These are phyloP conservation scores for Maudiozyma turicensis DNA, from an alignment of 805 yeast species.

Conservation along the genomic window DNA sequence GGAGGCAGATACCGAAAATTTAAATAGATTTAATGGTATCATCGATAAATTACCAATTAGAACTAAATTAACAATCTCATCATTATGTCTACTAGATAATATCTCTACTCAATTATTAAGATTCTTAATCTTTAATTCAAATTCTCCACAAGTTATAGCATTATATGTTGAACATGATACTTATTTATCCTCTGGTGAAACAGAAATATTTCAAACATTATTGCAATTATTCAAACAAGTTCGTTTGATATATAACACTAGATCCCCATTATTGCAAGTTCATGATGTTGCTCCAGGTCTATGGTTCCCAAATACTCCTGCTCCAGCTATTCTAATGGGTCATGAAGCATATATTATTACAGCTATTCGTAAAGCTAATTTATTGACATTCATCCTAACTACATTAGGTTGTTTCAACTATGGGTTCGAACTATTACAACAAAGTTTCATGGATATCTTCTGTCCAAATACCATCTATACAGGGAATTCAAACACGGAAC, in stretches of 20 bases:
- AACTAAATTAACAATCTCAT: constrained; percentile 53
- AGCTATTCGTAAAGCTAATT: constrained; percentile 71
- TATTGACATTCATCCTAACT: constrained; percentile 83
- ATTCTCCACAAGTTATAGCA: constrained; percentile 44
- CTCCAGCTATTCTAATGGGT: constrained; percentile 48
- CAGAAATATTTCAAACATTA: constrained; percentile 51
- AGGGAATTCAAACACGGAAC: constrained; percentile 13
- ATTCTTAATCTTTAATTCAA: constrained; percentile 58
- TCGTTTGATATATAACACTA: constrained; percentile 54
- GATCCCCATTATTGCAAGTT: constrained; percentile 63
- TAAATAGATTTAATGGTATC: constrained; percentile 18
- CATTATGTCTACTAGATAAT: constrained; percentile 71
- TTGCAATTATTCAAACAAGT: constrained; percentile 73
- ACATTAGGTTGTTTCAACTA: constrained; percentile 75
- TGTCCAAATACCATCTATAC: constrained; percentile 49
- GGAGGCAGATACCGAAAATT: constrained; percentile 10
- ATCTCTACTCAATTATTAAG: constrained; percentile 72
- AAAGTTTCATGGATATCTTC: constrained; percentile 75
- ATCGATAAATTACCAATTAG: constrained; percentile 32
- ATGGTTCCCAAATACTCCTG: constrained; percentile 53
- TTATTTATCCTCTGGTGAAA: constrained; percentile 45
- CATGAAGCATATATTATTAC: constrained; percentile 38
- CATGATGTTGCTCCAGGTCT: constrained; percentile 62
- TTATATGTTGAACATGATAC: constrained; percentile 47
- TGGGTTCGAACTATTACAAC: constrained; percentile 80